phyloP scores from a whole-genome alignment of 805 yeast genomes.

The Sporopachydermia lactativora region DNA sequence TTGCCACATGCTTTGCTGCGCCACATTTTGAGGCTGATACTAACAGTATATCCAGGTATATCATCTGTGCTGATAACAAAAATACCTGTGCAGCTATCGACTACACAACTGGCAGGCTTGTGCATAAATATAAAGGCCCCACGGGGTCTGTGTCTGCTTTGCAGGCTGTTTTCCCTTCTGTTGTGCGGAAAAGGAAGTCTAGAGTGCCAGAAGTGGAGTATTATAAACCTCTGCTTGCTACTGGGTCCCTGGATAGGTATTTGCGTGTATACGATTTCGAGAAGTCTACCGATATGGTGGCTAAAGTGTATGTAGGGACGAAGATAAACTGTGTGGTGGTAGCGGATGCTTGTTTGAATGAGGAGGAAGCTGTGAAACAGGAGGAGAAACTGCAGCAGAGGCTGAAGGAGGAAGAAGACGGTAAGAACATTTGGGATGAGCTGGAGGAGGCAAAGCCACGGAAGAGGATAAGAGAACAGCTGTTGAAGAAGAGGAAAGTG shows the following conservation, averaged over 20 bases:
- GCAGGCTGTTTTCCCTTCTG: conserved; percentile 9
- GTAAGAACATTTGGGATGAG: conserved; percentile 24
- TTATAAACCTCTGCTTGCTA: conserved; percentile 34
- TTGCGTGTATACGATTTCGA: conserved; percentile 58
- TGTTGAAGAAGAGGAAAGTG: conserved; percentile 1
- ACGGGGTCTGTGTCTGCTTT: conserved; percentile 51
- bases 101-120: conserved; percentile 32
- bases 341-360: conserved; percentile 26
- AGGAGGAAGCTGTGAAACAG: conserved; percentile 16
- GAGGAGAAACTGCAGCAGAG: conserved; percentile 18
- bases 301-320: conserved; percentile 65
- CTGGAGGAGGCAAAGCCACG: conserved; percentile 13
- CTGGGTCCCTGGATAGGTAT: conserved; percentile 85
- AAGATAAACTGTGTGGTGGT: conserved; percentile 43
- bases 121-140: conserved; percentile 67
- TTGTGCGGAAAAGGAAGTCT: conserved; percentile 4
- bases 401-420: conserved; percentile 20
- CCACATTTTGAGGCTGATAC: conserved; percentile 34
- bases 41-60: conserved; percentile 22
- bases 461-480: conserved; percentile 2
- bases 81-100: conserved; percentile 46
- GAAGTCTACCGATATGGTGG: conserved; percentile 39
- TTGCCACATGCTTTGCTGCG: conserved; percentile 23
- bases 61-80: conserved; percentile 64
- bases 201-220: background rate